Evolutionary conservation across 306 rosid genomes (phyloP).

Genomic region (Erythrophleum fordii): DNA sequence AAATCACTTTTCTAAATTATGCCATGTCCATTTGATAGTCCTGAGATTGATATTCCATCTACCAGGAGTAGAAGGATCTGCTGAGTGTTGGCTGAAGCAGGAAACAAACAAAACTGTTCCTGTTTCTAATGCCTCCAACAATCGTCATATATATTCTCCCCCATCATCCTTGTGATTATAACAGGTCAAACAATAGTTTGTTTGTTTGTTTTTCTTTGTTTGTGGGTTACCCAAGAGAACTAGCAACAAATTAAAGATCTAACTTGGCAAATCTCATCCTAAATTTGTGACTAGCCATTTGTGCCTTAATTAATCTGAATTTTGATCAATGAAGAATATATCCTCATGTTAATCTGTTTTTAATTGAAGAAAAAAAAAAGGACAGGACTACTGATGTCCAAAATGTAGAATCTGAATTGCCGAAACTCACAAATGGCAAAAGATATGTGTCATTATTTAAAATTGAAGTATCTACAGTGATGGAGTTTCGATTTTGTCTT

Average conservation of each 20-base stretch:
- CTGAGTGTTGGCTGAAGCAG: neutral
- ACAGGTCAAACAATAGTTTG: neutral
- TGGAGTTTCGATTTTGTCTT: too few relatives aligned
- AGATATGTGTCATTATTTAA: too few relatives aligned
- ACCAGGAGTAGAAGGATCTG: slow-evolving; percentile 15
- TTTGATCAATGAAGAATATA: neutral
- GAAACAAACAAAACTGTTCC: neutral
- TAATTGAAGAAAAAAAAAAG: neutral
- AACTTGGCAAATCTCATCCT: neutral
- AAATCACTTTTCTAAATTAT: neutral
- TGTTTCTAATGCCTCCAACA: neutral
- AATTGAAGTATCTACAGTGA: too few relatives aligned
- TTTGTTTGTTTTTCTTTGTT: neutral
- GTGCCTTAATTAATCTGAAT: neutral
- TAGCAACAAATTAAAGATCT: neutral
- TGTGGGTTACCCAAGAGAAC: neutral
- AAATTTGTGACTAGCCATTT: neutral
- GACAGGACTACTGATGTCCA: too few relatives aligned
- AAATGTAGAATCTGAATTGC: too few relatives aligned
- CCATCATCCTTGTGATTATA: neutral
- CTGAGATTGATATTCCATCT: slow-evolving; percentile 21
- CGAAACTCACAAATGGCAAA: too few relatives aligned
- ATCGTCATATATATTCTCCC: neutral
- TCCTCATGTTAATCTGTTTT: neutral
- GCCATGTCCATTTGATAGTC: neutral